Percentiles rank a stretch among this genome's conserved stretches.
Evolutionary conservation across 169 alveolate species (phyloP).

Genomic region (Theileria sp.): DNA sequence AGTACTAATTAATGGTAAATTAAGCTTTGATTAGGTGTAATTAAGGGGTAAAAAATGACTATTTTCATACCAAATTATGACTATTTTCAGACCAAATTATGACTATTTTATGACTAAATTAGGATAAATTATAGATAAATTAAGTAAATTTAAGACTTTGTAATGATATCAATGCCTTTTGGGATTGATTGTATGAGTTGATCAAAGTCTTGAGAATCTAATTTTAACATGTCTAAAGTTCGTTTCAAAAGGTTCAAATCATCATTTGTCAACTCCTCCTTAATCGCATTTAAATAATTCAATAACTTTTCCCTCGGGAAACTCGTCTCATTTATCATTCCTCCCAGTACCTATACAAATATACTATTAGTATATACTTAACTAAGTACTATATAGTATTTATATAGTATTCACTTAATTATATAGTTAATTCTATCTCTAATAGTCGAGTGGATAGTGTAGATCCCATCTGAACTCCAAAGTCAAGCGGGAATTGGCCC

Average conservation of each 20-base stretch:
- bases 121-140: neutral
- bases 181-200: slow-evolving; percentile 31
- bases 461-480: no score
- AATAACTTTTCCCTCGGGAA: slow-evolving; percentile 2
- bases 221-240: slow-evolving; percentile 20
- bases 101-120: no score
- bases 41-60: no score
- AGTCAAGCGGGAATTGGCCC: no score
- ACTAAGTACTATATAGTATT: no score
- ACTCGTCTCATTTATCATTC: neutral
- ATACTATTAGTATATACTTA: neutral
- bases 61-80: no score
- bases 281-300: neutral
- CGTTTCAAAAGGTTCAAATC: slow-evolving; percentile 29
- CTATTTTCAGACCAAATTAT: no score
- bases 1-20: no score
- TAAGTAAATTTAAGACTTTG: neutral
- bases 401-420: no score
- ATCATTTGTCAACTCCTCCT: neutral
- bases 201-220: slow-evolving; percentile 22
- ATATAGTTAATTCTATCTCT: no score
- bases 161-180: slow-evolving; percentile 44
- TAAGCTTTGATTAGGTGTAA: no score
- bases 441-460: no score
- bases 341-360: neutral